Base-by-base conservation (phyloP, 163 green algal genomes). In the Scenedesmus sp. region DNA sequence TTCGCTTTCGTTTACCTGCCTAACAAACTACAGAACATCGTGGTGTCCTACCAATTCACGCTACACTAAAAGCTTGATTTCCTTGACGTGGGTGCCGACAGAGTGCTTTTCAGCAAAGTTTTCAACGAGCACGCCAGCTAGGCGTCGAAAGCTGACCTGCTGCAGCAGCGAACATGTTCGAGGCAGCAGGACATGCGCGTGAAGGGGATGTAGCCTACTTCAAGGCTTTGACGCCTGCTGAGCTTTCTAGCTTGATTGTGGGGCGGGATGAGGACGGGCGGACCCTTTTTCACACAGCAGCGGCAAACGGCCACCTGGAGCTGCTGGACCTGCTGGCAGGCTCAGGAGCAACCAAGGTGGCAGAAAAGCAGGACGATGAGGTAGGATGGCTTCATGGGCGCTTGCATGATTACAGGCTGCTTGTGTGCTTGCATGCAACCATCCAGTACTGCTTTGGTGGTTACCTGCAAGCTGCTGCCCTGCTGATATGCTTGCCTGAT, bases 301-400 rank as follows among this genome's bases (percentile, higher is more conserved):
- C 82, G 56, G 73, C 90, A 18, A 86, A 83, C 26, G 94, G 94
- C 18, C 84, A 84, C 82, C 56, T 95, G n/a, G 88, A 93, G 88
- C 88, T 96, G 67, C 52, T 93, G 0, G 66, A 95, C 82, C 86
- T 96, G 56, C 77, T 96, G 67, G 84, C 81, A 46, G 55, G 59
- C 15, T 86, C 59, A 20, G 90, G 83, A 20, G 84, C 88, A 20
- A 79, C 9, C 0, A 89, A 82, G 23, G 89, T 86, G 9, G 90
- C 91, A 13, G 92, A 94, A 62, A 92, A 94, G 70, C 34, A 86
- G 23, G 94, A 95, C 82, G 94, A 95, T 59, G 94, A 95, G 94
- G 94, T 95, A 74, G 2, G 86, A 52, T 79, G 6, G 70, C 23
- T 5, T 10, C 5, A 15, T 13, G 18, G 12, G 73, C 52, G 60